Conservation (phyloP, 2,329 filamentous ascomycete species). For the Xylaria sp. region DNA sequence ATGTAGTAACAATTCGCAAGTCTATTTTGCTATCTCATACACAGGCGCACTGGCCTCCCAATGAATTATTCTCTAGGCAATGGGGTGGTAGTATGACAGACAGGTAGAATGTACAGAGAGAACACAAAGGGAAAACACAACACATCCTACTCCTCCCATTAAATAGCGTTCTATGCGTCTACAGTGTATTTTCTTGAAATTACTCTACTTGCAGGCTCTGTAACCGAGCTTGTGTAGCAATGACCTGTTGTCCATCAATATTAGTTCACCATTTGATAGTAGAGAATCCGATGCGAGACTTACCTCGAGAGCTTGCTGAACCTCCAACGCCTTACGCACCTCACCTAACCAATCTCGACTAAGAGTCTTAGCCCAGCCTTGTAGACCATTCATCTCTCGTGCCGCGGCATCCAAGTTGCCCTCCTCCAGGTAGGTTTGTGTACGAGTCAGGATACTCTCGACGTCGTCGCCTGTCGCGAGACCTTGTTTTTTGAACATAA, state of each 20-base stretch:
- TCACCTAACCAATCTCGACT: constrained; percentile 94
- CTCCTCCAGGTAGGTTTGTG: constrained; percentile 91
- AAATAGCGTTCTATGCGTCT: constrained; percentile 35
- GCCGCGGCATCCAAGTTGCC: constrained; percentile 91
- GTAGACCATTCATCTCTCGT: constrained; percentile 91
- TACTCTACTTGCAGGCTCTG: constrained; percentile 48
- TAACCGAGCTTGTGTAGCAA: constrained; percentile 47
- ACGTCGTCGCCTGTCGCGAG: constrained; percentile 87
- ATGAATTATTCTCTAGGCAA: constrained; percentile 44
- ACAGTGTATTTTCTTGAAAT: constrained; percentile 31
- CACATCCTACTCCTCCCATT: constrained; percentile 24
- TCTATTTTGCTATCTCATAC: constrained; percentile 51
- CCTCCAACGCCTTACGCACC: constrained; percentile 91
- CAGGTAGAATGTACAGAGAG: constrained; percentile 42
- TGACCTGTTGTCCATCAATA: constrained; percentile 40
- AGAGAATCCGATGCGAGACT: constrained; percentile 21
- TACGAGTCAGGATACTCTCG: constrained; percentile 89
- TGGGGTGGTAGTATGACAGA: constrained; percentile 35
- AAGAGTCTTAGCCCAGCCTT: constrained; percentile 95
- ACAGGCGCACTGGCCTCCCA: constrained; percentile 46
- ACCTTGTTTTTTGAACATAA: constrained; percentile 95
- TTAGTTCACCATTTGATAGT: constrained; percentile 29
- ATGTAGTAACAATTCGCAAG: constrained; percentile 32
- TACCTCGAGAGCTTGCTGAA: constrained; percentile 94
- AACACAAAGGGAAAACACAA: constrained; percentile 40